Conservation (phyloP, 176 grass and related monocot genomes). For the Aegilops speltoides region DNA sequence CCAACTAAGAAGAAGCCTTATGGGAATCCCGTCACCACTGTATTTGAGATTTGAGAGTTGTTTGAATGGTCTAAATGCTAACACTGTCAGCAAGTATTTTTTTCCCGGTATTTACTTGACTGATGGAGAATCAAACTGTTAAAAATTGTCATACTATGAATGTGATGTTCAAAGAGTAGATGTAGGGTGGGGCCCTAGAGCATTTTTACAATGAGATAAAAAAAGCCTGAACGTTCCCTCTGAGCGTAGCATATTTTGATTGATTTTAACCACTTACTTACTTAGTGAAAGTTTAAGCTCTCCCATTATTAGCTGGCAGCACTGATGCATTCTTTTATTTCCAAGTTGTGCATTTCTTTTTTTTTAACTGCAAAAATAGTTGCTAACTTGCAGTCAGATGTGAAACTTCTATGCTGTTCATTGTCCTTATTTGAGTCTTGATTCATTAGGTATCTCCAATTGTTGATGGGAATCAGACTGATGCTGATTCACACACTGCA, state of each 20-base stretch:
- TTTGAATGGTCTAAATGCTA: not conserved
- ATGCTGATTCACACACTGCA: conserved; percentile 60
- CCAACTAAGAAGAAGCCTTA: not conserved
- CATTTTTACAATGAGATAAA: not conserved
- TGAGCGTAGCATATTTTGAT: not conserved
- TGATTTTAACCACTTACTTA: not conserved
- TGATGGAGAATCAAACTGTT: not conserved
- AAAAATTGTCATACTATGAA: not conserved
- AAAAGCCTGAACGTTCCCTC: not conserved
- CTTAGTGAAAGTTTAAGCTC: conserved; percentile 2
- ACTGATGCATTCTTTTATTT: not conserved
- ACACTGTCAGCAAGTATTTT: too few relatives aligned
- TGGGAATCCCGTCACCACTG: not conserved
- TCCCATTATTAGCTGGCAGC: not conserved
- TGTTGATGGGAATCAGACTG: conserved; percentile 69
- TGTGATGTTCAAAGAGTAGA: not conserved
- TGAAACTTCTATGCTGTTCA: conserved; percentile 11
- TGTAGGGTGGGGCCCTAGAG: not conserved
- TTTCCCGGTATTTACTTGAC: not conserved
- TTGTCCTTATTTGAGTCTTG: conserved; percentile 62
- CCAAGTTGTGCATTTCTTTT: not conserved
- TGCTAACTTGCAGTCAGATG: not conserved
- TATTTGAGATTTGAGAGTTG: not conserved
- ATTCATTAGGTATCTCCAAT: conserved; percentile 68
- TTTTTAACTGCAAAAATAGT: not conserved